Evolutionary conservation across 768 basidiomycete genomes (phyloP), one percentile per base, ranked within the genome.

Genomic region (Xerocomus spinulosus): DNA sequence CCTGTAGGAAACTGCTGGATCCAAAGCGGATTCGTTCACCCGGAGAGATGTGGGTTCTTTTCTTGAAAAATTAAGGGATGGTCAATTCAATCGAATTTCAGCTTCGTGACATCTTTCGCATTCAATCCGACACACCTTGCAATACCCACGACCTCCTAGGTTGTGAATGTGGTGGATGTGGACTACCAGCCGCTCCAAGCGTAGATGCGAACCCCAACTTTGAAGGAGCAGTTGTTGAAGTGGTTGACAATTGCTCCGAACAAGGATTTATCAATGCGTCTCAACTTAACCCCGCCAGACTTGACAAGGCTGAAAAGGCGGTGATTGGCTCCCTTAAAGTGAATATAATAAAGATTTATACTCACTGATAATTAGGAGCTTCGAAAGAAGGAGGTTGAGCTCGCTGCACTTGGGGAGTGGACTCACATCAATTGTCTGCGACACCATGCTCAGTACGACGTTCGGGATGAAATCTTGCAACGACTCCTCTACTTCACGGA

Each of bases 61-160:
- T 48, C 25, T 26, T 8, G 15, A 15, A 20, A 25, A 26, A 50
- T 33, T 48, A 24, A 44, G 50, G 21, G 9, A 21, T 15, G 12
- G n/a, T n/a, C 26, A 33, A 44, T 25, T 42, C 50, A 46, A 50
- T 43, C 14, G 10, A 36, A 32, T 14, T 41, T 18, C 61, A 98
- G 88, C 79, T 98, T 35, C 84, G 85, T 30, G 92, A 94, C 64
- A 89, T 98, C 54, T 98, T 97, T 69, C 84, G 82, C n/a, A 74
- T 96, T 36, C 82, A 93, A 67, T 71, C 75, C 0, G 72, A 82
- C 46, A 93, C 92, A 0, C 69, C 74, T 8, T 94, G 91, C 70
- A 87, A 94, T 51, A 98, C 94, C 2, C 95, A 98, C 58, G 95
- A 97, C 54, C 75, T 97, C 15, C 73, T 97, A 13, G 85, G 81